These are phyloP conservation scores for Aspergillus incahuasiensis DNA, from an alignment of 495 filamentous ascomycete genomes.

Conservation along the genomic window DNA sequence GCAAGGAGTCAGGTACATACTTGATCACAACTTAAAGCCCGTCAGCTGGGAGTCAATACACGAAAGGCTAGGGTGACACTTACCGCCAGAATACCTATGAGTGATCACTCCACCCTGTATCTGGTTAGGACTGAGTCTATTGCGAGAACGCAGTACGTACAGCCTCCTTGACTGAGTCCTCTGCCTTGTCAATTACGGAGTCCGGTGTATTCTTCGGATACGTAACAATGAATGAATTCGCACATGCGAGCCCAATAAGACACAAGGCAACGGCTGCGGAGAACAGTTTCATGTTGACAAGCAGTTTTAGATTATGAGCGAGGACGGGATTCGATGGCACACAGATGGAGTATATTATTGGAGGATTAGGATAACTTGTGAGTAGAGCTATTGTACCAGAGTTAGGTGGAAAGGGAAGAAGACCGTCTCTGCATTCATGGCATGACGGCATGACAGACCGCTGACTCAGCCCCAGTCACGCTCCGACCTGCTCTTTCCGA, in stretches of 20 bases:
- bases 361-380: too few species aligned
- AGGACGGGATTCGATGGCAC: too few species aligned
- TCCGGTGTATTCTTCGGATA: slow-evolving; percentile 71
- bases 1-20: slow-evolving; percentile 22
- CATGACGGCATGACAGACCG: slow-evolving; percentile 6
- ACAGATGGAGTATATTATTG: too few species aligned
- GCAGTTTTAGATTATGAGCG: neutral
- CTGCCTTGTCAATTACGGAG: slow-evolving; percentile 62
- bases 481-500: neutral
- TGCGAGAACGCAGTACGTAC: slow-evolving; percentile 40
- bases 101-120: slow-evolving; percentile 36
- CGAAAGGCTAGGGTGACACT: slow-evolving; percentile 19
- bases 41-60: neutral
- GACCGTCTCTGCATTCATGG: neutral
- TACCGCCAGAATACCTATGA: slow-evolving; percentile 49
- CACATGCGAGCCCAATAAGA: slow-evolving; percentile 52
- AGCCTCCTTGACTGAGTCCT: slow-evolving; percentile 60
- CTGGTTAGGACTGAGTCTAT: slow-evolving; percentile 3
- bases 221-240: slow-evolving; percentile 71
- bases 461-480: slow-evolving; percentile 15
- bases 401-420: neutral
- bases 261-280: slow-evolving; percentile 43
- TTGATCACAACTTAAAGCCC: slow-evolving; percentile 45
- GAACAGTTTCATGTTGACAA: slow-evolving; percentile 54
- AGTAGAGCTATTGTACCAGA: too few species aligned